Conservation (phyloP, 495 filamentous ascomycete genomes). For the Pyrenula massariospora region DNA sequence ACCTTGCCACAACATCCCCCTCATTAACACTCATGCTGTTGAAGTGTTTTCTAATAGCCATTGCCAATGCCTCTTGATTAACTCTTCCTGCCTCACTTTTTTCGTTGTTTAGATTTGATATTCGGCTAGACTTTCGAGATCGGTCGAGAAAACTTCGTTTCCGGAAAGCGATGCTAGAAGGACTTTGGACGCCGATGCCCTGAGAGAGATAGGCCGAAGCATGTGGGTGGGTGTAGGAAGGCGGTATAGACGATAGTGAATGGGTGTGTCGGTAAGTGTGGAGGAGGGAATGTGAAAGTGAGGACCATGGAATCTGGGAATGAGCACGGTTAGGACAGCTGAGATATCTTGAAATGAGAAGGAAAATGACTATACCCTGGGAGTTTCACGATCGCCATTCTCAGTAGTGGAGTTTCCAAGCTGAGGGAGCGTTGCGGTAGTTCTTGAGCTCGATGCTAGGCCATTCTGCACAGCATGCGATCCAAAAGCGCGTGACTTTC, state of each 20-base stretch:
- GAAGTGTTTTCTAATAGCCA: constrained; percentile 78
- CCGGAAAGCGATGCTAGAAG: constrained; percentile 31
- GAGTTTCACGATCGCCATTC: background rate
- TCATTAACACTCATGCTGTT: constrained; percentile 75
- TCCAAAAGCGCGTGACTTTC: background rate
- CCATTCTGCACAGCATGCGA: background rate
- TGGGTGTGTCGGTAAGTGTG: background rate
- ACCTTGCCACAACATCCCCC: constrained; percentile 77
- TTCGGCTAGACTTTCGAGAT: background rate
- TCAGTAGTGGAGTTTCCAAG: background rate
- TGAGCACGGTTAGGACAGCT: background rate
- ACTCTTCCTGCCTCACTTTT: constrained; percentile 29
- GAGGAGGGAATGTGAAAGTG: background rate
- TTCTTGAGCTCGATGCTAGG: background rate
- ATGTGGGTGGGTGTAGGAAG: background rate
- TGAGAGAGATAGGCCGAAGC: constrained; percentile 35
- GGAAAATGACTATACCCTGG: background rate
- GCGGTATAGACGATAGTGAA: background rate
- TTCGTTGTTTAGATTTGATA: background rate
- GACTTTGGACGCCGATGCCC: constrained; percentile 51
- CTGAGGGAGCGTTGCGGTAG: background rate
- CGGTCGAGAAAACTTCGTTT: constrained; percentile 16
- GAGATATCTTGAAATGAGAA: background rate
- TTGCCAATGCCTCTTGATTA: constrained; percentile 67
- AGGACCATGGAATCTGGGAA: background rate